These are phyloP conservation scores for Leccinum obscurum DNA, from an alignment of 768 basidiomycete species.

Conservation along the genomic window DNA sequence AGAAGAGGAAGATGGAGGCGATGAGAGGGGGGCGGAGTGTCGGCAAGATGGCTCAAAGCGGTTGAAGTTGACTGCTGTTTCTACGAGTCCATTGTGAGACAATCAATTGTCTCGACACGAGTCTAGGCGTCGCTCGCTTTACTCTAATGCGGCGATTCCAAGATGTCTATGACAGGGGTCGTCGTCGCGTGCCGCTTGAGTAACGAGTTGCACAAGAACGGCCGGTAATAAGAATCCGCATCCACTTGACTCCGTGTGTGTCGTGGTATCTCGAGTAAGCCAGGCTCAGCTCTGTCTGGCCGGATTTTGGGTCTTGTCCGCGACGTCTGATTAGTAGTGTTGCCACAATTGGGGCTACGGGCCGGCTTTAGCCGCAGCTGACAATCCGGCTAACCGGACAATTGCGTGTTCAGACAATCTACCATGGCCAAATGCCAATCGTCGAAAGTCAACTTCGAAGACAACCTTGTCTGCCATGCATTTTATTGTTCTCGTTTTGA, in stretches of 20 bases:
- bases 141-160: background rate
- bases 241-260: too few species aligned
- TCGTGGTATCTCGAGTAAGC: too few species aligned
- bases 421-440: background rate
- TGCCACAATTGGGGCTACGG: too few species aligned
- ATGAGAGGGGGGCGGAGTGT: background rate
- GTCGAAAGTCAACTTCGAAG: too few species aligned
- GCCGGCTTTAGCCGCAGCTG: too few species aligned
- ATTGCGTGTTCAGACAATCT: background rate
- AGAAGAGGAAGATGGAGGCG: background rate
- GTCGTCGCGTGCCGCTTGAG: background rate
- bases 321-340: too few species aligned
- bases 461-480: too few species aligned
- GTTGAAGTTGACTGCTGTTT: constrained; percentile 4
- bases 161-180: background rate
- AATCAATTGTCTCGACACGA: background rate
- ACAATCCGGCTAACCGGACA: background rate
- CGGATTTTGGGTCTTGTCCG: too few species aligned
- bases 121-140: background rate
- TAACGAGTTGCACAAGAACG: background rate
- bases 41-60: constrained; percentile 11
- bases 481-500: background rate
- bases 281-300: too few species aligned
- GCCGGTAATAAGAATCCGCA: too few species aligned
- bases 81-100: background rate